These are phyloP conservation scores for Sungouiella thailandica DNA, from an alignment of 805 yeast genomes.

Conservation along the genomic window DNA sequence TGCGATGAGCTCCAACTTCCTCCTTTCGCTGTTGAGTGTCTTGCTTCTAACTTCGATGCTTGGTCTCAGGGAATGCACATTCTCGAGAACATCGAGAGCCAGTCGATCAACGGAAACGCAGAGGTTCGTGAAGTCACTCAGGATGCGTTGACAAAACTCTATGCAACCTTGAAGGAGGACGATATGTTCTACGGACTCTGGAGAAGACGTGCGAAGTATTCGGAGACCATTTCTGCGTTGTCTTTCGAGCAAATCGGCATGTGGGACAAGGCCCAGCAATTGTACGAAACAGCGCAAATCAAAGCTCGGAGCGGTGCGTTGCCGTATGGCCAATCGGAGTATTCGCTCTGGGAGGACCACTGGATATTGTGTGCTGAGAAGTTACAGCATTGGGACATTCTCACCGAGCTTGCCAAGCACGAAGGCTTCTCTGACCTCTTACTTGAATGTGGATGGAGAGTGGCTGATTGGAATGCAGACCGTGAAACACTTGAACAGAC, in stretches of 20 bases:
- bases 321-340: slow-evolving; percentile 94
- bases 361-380: slow-evolving; percentile 98
- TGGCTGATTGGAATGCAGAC: slow-evolving; percentile 97
- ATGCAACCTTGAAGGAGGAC: slow-evolving; percentile 83
- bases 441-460: slow-evolving; percentile 99
- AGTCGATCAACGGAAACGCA: slow-evolving; percentile 59
- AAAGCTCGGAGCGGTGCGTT: slow-evolving; percentile 92
- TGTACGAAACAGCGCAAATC: slow-evolving; percentile 94
- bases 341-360: slow-evolving; percentile 96
- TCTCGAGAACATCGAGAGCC: slow-evolving; percentile 63
- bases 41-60: slow-evolving; percentile 81
- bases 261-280: slow-evolving; percentile 90
- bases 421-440: slow-evolving; percentile 95
- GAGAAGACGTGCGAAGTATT: slow-evolving; percentile 93
- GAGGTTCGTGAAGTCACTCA: slow-evolving; percentile 79
- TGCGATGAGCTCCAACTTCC: slow-evolving; percentile 78
- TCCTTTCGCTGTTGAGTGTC: slow-evolving; percentile 85
- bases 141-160: slow-evolving; percentile 87
- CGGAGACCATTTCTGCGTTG: slow-evolving; percentile 87
- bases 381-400: slow-evolving; percentile 95
- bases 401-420: slow-evolving; percentile 94
- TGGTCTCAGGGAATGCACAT: slow-evolving; percentile 87
- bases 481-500: slow-evolving; percentile 91
- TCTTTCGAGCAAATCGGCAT: slow-evolving; percentile 93
- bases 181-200: slow-evolving; percentile 97